Percentiles rank a stretch among this genome's conserved stretches.
Evolutionary conservation across 148 eudicot species (phyloP).

Genomic region (Persicaria tinctoria): DNA sequence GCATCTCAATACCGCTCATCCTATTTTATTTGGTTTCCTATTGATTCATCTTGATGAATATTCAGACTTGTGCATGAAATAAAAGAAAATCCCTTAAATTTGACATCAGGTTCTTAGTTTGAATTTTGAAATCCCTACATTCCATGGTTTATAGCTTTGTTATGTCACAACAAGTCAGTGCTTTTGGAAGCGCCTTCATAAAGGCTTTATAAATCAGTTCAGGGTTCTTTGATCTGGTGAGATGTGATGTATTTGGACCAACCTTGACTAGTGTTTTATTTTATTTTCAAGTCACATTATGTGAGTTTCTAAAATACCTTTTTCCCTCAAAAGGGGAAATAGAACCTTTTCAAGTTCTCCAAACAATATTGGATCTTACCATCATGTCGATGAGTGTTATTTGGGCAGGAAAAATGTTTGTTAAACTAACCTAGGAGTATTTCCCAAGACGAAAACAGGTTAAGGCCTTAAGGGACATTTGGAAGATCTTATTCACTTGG

Average conservation of each 20-base stretch:
- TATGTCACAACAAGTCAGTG: neutral
- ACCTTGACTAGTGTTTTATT: neutral
- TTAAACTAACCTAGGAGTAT: neutral
- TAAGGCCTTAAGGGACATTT: neutral
- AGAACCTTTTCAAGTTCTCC: neutral
- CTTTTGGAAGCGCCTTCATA: constrained; percentile 2
- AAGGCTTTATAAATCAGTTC: neutral
- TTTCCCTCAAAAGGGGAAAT: neutral
- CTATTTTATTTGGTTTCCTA: neutral
- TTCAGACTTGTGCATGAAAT: neutral
- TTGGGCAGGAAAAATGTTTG: neutral
- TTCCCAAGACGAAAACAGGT: constrained; percentile 8
- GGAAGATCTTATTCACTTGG: neutral
- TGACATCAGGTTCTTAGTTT: neutral
- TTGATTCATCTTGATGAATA: neutral
- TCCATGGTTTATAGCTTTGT: neutral
- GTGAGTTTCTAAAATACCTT: neutral
- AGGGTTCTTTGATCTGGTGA: constrained; percentile 1
- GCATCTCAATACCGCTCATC: neutral
- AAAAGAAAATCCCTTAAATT: neutral
- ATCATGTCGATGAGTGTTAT: neutral
- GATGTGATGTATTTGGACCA: neutral
- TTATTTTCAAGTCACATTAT: neutral
- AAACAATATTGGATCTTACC: neutral
- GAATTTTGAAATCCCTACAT: neutral